Evolutionary conservation across 257 asterid genomes (phyloP).

Genomic region (Eustoma russellianum): DNA sequence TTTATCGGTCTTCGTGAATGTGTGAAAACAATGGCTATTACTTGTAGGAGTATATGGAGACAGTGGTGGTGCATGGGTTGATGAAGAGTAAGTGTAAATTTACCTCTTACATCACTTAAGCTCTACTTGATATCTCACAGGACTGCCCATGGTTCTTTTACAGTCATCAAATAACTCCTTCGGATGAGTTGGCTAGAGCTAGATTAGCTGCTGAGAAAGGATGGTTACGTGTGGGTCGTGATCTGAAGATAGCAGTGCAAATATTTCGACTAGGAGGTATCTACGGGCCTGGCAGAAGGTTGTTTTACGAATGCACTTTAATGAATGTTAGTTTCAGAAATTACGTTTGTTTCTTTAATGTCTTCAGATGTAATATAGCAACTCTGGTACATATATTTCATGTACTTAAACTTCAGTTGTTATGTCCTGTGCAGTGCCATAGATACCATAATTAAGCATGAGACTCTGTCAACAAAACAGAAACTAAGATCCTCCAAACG

Average conservation of each 20-base stretch:
- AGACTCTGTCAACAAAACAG: slow-evolving; percentile 47
- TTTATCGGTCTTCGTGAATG: not conserved
- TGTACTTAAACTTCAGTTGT: not conserved
- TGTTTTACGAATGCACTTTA: not conserved
- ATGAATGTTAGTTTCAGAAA: no score
- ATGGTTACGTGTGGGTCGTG: slow-evolving; percentile 58
- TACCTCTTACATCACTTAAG: slow-evolving; percentile 4
- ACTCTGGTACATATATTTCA: not conserved
- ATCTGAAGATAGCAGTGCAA: slow-evolving; percentile 45
- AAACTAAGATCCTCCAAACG: slow-evolving; percentile 41
- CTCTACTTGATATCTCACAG: slow-evolving; percentile 13
- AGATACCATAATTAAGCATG: slow-evolving; percentile 65
- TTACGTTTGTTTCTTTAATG: not conserved
- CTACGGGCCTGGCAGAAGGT: slow-evolving; percentile 98
- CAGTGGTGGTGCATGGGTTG: slow-evolving; percentile 76
- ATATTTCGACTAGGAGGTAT: slow-evolving; percentile 90
- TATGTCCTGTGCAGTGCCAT: slow-evolving; percentile 52
- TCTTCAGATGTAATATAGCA: not conserved
- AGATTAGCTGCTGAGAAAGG: slow-evolving; percentile 74
- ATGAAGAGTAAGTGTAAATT: slow-evolving; percentile 58
- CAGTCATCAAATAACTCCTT: slow-evolving; percentile 55
- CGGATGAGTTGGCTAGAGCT: slow-evolving; percentile 35
- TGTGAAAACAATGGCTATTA: slow-evolving; percentile 8
- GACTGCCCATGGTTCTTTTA: slow-evolving; percentile 11
- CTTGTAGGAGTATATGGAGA: slow-evolving; percentile 80